Evolutionary conservation across 441 rosid species (phyloP).

Genomic region (Gossypium davidsonii): DNA sequence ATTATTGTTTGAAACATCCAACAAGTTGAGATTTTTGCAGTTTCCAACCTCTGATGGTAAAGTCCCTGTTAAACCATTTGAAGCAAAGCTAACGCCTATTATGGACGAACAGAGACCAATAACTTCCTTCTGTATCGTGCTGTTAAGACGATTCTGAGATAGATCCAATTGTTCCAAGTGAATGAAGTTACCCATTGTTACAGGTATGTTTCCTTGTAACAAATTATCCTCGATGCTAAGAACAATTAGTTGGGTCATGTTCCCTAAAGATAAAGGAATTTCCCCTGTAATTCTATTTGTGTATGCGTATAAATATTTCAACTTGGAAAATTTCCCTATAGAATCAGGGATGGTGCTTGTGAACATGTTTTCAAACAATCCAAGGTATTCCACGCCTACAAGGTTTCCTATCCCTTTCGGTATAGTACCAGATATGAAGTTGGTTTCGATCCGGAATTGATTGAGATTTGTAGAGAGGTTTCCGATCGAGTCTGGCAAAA

Average conservation of each 20-base stretch:
- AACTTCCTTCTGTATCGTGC: not conserved
- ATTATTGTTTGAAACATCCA: not conserved
- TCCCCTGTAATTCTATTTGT: conserved; percentile 1
- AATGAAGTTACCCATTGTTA: not conserved
- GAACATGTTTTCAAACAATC: not conserved
- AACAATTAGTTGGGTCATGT: not conserved
- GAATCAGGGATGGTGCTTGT: not conserved
- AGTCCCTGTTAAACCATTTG: not conserved
- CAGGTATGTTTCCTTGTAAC: not conserved
- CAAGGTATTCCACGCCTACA: not conserved
- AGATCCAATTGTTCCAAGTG: not conserved
- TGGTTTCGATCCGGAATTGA: not conserved
- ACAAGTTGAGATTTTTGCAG: not conserved
- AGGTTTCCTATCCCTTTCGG: not conserved
- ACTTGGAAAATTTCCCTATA: not conserved
- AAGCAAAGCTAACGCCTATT: not conserved
- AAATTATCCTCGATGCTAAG: not conserved
- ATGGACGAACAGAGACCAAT: not conserved
- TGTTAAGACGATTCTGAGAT: not conserved
- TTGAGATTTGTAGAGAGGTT: not conserved
- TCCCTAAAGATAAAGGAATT: not conserved
- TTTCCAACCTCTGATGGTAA: not conserved
- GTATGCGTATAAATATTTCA: not conserved
- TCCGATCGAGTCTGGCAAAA: not conserved
- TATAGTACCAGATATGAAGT: not conserved